Evolutionary conservation across 345 rosid genomes (phyloP).

Genomic region (Luvunga scandens): DNA sequence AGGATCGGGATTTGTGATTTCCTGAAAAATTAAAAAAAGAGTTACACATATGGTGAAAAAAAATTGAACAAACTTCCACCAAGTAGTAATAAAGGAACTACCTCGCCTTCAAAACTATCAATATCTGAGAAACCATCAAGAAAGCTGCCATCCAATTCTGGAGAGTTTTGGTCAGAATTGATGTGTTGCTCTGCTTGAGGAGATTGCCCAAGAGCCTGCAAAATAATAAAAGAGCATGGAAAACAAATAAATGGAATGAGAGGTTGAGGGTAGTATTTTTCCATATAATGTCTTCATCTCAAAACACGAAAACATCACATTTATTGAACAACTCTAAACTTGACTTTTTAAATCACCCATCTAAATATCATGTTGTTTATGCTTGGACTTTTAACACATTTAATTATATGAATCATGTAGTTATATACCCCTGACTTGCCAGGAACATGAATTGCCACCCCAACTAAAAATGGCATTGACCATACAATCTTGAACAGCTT

Average conservation of each 20-base stretch:
- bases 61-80: not conserved
- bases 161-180: slow-evolving; percentile 42
- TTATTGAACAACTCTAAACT: not conserved
- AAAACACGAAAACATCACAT: not conserved
- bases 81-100: slow-evolving; percentile 18
- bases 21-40: slow-evolving; percentile 32
- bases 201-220: slow-evolving; percentile 57
- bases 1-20: slow-evolving; percentile 29
- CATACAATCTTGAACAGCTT: not conserved
- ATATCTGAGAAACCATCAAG: slow-evolving; percentile 48
- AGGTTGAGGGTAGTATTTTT: not conserved
- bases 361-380: not conserved
- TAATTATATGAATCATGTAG: not conserved
- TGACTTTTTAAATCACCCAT: not conserved
- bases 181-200: slow-evolving; percentile 34
- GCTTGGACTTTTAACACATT: not conserved
- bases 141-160: slow-evolving; percentile 49
- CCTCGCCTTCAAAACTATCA: slow-evolving; percentile 63
- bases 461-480: not conserved
- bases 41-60: not conserved
- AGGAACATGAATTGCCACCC: not conserved
- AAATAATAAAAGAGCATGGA: not conserved
- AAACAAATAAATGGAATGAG: not conserved
- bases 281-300: not conserved
- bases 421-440: not conserved